Evolutionary conservation across 164 flowering plant genomes (phyloP).

Genomic region (Hamamelis virginiana): DNA sequence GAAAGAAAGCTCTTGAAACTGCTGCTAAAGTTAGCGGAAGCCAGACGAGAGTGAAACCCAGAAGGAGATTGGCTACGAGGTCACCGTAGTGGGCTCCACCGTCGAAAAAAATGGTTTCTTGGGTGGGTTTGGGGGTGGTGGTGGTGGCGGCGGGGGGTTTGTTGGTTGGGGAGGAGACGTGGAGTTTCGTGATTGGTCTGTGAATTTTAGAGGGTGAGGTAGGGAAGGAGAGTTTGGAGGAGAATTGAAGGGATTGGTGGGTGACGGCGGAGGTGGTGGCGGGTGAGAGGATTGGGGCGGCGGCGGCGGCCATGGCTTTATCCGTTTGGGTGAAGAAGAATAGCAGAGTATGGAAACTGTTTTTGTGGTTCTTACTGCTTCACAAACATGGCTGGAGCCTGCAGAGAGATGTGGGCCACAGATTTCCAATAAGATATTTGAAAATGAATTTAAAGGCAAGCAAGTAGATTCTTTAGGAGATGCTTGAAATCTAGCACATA

Average conservation of each 20-base stretch:
- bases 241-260: slow-evolving; percentile 14
- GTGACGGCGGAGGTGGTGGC: slow-evolving; percentile 11
- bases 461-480: no score
- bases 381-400: no score
- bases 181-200: slow-evolving; percentile 50
- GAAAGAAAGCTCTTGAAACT: slow-evolving; percentile 70
- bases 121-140: slow-evolving; percentile 29
- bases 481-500: no score
- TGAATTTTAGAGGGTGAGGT: slow-evolving; percentile 17
- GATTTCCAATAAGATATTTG: no score
- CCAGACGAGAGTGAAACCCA: slow-evolving; percentile 95
- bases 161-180: slow-evolving; percentile 61
- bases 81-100: slow-evolving; percentile 99
- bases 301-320: slow-evolving; percentile 29
- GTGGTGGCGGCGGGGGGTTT: slow-evolving; percentile 33
- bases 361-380: no score
- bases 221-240: slow-evolving; percentile 21
- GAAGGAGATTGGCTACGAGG: slow-evolving; percentile 69
- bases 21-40: slow-evolving; percentile 88
- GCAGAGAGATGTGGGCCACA: no score
- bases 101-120: slow-evolving; percentile 78
- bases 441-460: no score
- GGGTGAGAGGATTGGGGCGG: slow-evolving; percentile 13
- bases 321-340: slow-evolving; percentile 2
- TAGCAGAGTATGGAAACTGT: background rate